phyloP scores from a whole-genome alignment of 345 rosid genomes.

The Mallotus nudiflorus region DNA sequence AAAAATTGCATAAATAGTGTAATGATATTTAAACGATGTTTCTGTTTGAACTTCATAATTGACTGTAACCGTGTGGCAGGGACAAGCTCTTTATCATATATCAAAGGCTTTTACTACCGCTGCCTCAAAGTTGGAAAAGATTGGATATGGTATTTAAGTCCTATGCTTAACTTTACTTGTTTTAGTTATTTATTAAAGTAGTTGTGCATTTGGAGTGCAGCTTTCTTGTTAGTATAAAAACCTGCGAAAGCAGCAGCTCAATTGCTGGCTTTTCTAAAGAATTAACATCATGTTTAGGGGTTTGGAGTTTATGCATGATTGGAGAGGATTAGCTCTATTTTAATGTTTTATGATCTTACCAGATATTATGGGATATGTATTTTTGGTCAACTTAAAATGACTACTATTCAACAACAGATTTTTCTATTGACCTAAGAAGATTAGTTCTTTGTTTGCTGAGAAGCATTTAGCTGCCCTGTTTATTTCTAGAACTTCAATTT shows the following conservation, averaged over 20 bases:
- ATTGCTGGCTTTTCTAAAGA: neutral
- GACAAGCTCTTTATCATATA: constrained; percentile 69
- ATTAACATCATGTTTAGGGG: neutral
- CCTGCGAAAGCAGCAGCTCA: neutral
- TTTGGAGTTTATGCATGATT: neutral
- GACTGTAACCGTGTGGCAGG: constrained; percentile 42
- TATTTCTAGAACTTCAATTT: neutral
- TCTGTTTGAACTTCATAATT: neutral
- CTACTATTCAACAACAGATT: too few relatives aligned
- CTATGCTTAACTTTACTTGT: neutral
- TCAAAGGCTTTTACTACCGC: constrained; percentile 84
- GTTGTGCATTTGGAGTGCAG: neutral
- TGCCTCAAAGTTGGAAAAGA: constrained; percentile 90
- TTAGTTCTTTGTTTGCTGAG: neutral
- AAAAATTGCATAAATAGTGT: too few relatives aligned
- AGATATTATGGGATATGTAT: neutral
- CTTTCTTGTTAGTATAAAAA: neutral
- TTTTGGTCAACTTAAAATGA: neutral
- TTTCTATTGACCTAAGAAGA: too few relatives aligned
- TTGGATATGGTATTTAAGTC: constrained; percentile 67
- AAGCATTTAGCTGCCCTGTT: neutral
- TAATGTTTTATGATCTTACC: neutral
- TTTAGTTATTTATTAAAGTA: neutral
- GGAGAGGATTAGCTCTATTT: neutral
- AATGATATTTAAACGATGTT: neutral